Evolutionary conservation across 441 rosid genomes (phyloP), one percentile per base, ranked within the genome.

Genomic region (Theobroma grandiflorum): DNA sequence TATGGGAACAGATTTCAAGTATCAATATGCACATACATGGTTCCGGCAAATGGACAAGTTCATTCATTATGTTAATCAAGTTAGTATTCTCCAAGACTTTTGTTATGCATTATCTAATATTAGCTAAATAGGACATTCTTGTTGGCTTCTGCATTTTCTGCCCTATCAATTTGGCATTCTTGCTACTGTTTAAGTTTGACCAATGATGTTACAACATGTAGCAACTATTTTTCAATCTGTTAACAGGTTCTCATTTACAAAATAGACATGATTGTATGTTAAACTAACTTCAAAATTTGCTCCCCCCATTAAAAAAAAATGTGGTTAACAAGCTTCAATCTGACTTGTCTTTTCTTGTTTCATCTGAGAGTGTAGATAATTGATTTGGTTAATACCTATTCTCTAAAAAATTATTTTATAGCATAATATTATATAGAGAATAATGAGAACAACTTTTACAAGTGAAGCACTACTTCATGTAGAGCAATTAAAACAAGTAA

Each of bases 1-100:
- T 2, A 93, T 91, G 97, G 95, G 97, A 59, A 89, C 93, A 38
- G 95, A 93, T 85, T 90, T 92, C 86, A 80, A 89, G 83, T 93
- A 92, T 81, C 96, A 92, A 63, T 93, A 89, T 66, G 96, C 98
- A 16, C 85, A 78, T 42, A 79, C 93, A 68, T 93, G 96, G 96
- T 93, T 81, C 80, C 80, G 80, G 75, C 87, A 90, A 64, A 89
- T 93, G 95, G 98, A 93, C 88, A 93, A 92, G 83, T 85, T 93
- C 40, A 93, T 93, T 79, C 92, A 93, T 71, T 92, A 93, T 52
- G 94, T 92, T 71, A 93, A 93, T 79, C 87, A 88, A 85, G 97
- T 91, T 77, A 83, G 81, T 73, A 9, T 72, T 61, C 65, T 52
- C 45, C 33, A 26, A 59, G 40, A 72, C 53, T 33, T 7, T 55